phyloP scores from a whole-genome alignment of 2,329 filamentous ascomycete genomes.

The Salinomyces thailandicus region DNA sequence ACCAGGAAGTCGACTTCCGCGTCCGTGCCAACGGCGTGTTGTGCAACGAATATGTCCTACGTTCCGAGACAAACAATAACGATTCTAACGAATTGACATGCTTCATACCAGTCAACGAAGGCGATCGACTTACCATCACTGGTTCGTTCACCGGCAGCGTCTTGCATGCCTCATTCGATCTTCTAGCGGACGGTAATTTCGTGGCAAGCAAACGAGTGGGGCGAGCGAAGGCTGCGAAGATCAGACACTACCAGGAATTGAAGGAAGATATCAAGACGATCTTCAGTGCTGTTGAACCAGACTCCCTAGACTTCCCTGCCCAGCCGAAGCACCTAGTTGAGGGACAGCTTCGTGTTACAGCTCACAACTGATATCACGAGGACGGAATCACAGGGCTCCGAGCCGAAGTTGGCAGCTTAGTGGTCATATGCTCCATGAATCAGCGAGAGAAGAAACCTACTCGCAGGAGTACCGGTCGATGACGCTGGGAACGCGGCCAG shows the following conservation, averaged over 20 bases:
- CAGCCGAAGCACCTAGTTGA: no score
- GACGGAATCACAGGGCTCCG: no score
- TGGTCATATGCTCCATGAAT: conserved; percentile 11
- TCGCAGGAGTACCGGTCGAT: conserved; percentile 9
- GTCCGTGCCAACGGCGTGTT: conserved; percentile 17
- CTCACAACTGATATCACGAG: no score
- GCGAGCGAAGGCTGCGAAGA: conserved; percentile 8
- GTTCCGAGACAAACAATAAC: conserved; percentile 16
- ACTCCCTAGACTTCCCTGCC: no score
- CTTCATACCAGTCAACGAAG: conserved; percentile 27
- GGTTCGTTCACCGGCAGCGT: conserved; percentile 26
- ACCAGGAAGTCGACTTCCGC: conserved; percentile 25
- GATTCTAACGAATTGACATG: conserved; percentile 22
- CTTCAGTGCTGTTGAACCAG: no score
- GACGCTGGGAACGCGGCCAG: no score
- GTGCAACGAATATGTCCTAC: conserved; percentile 23
- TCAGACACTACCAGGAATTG: conserved; percentile 8
- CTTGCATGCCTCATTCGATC: conserved; percentile 24
- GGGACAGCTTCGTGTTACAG: no score
- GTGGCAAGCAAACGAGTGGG: conserved; percentile 15
- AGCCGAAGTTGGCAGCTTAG: conserved; percentile 14
- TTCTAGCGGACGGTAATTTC: conserved; percentile 30
- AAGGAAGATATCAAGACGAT: conserved; percentile 6
- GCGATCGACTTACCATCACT: conserved; percentile 23
- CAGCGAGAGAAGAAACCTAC: conserved; percentile 10